phyloP scores from a whole-genome alignment of 768 basidiomycete genomes.

The Mrakia blollopis region DNA sequence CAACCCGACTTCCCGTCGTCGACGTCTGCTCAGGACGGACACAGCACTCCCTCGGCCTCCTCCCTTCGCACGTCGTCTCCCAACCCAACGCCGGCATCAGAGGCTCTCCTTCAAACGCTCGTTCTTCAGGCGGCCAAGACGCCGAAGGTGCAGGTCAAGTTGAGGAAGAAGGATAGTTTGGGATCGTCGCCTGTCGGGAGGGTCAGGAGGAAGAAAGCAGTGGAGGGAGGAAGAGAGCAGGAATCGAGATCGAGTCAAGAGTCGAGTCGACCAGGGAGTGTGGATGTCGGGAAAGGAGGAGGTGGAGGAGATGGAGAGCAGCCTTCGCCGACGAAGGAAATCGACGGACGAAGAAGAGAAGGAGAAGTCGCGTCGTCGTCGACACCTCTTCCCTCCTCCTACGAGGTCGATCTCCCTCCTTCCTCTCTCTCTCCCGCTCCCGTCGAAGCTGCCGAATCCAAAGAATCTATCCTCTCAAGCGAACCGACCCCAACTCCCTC shows the following conservation, averaged over 20 bases:
- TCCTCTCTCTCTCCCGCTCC: too few relatives aligned
- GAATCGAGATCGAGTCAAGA: not conserved
- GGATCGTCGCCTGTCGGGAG: not conserved
- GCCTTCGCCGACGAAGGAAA: not conserved
- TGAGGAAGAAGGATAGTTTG: conserved; percentile 3
- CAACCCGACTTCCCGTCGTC: not conserved
- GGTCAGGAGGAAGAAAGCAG: not conserved
- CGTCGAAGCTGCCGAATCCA: too few relatives aligned
- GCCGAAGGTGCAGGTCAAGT: conserved; percentile 4
- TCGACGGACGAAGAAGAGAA: not conserved
- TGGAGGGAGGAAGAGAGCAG: not conserved
- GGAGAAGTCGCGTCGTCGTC: not conserved
- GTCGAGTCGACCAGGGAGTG: not conserved
- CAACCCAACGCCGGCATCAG: not conserved
- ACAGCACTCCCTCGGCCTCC: not conserved
- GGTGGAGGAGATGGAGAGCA: not conserved
- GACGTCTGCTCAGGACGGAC: not conserved
- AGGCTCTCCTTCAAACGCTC: conserved; percentile 4
- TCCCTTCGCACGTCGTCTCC: not conserved
- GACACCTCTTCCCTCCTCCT: not conserved
- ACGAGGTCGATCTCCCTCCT: too few relatives aligned
- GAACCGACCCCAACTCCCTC: too few relatives aligned
- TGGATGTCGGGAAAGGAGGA: not conserved
- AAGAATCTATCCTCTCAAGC: too few relatives aligned
- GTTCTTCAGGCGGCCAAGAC: not conserved